A percentile compares a stretch with the other conserved stretches of the same genome.
Conservation (phyloP, 768 basidiomycete genomes). For the Tubosaeta sp. region DNA sequence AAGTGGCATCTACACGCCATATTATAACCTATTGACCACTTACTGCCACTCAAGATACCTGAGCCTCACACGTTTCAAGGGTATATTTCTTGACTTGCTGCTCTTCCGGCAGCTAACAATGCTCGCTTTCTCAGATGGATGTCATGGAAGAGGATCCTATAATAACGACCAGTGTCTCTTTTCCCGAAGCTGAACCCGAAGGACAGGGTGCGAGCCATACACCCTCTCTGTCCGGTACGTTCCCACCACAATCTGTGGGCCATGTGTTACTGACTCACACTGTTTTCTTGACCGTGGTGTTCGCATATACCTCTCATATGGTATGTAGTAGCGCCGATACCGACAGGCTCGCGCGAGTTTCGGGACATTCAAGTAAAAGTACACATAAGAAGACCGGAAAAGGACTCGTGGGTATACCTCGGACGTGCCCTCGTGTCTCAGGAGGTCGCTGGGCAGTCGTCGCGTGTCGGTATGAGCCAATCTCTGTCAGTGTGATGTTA, state of each 20-base stretch:
- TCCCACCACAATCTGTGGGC: neutral
- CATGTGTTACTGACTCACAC: slow-evolving; percentile 9
- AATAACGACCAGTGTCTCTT: slow-evolving; percentile 20
- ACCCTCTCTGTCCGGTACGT: slow-evolving; percentile 20
- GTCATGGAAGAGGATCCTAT: slow-evolving; percentile 33
- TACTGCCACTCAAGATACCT: slow-evolving; percentile 26
- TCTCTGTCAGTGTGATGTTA: neutral
- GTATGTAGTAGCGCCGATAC: slow-evolving; percentile 21
- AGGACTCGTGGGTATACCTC: slow-evolving; percentile 77
- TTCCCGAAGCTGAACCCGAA: slow-evolving; percentile 17
- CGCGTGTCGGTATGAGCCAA: slow-evolving; percentile 65
- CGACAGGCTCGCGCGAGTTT: slow-evolving; percentile 47
- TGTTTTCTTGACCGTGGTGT: neutral
- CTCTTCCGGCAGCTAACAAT: neutral
- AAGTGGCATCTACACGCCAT: slow-evolving; percentile 1
- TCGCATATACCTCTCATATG: neutral
- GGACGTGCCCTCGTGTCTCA: slow-evolving; percentile 75
- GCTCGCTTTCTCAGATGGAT: slow-evolving; percentile 23
- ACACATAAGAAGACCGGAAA: slow-evolving; percentile 74
- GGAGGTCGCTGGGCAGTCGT: slow-evolving; percentile 70
- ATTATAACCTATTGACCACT: neutral
- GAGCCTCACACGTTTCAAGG: slow-evolving; percentile 4
- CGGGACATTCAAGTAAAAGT: slow-evolving; percentile 82
- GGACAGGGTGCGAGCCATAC: slow-evolving; percentile 14
- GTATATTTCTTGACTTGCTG: neutral